Evolutionary conservation across 192 early-diverging fungal species (phyloP), one percentile per base, ranked within the genome.

Genomic region (Geranomyces variabilis): DNA sequence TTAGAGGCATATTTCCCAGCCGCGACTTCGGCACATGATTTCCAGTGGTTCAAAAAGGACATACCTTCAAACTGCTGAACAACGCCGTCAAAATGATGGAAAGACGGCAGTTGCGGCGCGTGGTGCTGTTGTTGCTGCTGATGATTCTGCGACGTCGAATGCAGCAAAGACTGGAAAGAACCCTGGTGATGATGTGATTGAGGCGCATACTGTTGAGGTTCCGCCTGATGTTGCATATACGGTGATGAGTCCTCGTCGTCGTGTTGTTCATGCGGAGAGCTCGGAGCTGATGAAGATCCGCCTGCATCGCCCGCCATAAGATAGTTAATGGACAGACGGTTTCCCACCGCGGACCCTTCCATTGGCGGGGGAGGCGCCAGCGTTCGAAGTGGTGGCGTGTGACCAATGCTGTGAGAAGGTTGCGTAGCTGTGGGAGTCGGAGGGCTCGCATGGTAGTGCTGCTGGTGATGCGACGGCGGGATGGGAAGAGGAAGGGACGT

Each of bases 301-400:
- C 17, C 29, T 26, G 21, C 58, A 34, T 34, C 58, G 31, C 58
- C 58, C 5, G 17, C 58, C 58, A 34, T 60, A 6, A 60, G 17
- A 60, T 60, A 60, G 58, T 60, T 60, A 26, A 60, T 60, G 58
- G 58, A 60, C 29, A 60, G 31, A 19, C 58, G 17, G 31, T 60
- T 60, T 3, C 58, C 29, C 5, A 26, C n/a, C n/a, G n/a, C n/a
- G n/a, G n/a, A n/a, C n/a, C n/a, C 8, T 60, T 60, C 21, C 21
- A 7, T 6, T 60, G 58, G 15, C 17, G 17, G 12, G 9, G 31
- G 24, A 8, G 29, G 58, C 17, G 58, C 31, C 31, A 60, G 6
- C 7, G 21, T 7, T 30, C 29, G 28, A 7, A 30, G 31, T 60
- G 29, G 29, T 19, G 17, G 8, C 5, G 12, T 4, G 17, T n/a